phyloP scores from a whole-genome alignment of 768 basidiomycete genomes.

The Lactifluus hygrophoroides region DNA sequence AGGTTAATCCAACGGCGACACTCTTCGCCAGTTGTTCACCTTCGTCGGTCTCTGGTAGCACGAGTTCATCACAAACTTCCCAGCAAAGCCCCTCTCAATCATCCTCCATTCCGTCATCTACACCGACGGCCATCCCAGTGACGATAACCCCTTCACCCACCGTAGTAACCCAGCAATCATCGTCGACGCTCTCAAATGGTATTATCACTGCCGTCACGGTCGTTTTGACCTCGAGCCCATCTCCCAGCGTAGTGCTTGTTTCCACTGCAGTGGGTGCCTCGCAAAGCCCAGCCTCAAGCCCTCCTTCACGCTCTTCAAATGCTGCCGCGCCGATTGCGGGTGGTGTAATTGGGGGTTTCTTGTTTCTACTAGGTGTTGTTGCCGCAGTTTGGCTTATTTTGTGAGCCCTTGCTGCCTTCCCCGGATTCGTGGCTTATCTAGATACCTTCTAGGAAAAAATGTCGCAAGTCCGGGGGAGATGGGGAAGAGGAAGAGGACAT shows the following conservation, averaged over 20 bases:
- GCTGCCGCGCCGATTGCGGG: conserved; percentile 9
- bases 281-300: neutral
- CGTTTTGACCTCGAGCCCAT: conserved; percentile 5
- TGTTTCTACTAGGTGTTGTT: conserved; percentile 5
- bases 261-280: neutral
- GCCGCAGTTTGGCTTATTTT: conserved; percentile 10
- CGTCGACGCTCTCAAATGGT: conserved; percentile 4
- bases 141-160: conserved; percentile 5
- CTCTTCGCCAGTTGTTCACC: conserved; percentile 14
- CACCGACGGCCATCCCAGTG: neutral
- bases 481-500: conserved; percentile 17
- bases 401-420: conserved; percentile 2
- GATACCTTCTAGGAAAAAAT: conserved; percentile 6
- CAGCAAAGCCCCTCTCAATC: neutral
- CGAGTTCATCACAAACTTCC: neutral
- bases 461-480: neutral
- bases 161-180: neutral
- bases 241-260: neutral
- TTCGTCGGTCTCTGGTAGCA: neutral
- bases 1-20: conserved; percentile 13
- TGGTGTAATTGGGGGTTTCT: conserved; percentile 16
- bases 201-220: neutral
- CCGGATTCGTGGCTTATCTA: neutral
- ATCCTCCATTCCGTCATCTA: neutral
- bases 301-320: neutral